Percentiles rank a stretch among this genome's conserved stretches.
These are phyloP conservation scores for Pythium brachiatum DNA, from an alignment of 352 stramenopile genomes.

Conservation along the genomic window DNA sequence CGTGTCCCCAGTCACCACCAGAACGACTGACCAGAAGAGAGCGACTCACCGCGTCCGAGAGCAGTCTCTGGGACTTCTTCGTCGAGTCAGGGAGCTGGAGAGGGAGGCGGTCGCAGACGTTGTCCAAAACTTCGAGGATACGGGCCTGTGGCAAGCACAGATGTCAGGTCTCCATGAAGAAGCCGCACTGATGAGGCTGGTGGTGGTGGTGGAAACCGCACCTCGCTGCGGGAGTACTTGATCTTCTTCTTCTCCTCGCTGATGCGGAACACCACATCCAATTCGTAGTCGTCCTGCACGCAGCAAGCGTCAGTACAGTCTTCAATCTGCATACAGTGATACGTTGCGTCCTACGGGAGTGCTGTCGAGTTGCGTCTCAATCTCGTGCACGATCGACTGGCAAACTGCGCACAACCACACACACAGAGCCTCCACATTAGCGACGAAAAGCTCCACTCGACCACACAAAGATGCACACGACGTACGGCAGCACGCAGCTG, in stretches of 20 bases:
- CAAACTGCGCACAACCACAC: conserved; percentile 46
- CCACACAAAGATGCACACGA: conserved; percentile 2
- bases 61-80: conserved; percentile 55
- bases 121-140: conserved; percentile 84
- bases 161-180: not conserved
- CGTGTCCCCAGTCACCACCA: not conserved
- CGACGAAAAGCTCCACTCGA: not conserved
- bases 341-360: conserved; percentile 35
- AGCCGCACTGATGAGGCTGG: too few species aligned
- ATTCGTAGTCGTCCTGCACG: conserved; percentile 71
- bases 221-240: conserved; percentile 80
- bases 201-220: conserved; percentile 3
- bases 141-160: conserved; percentile 35
- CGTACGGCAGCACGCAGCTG: conserved; percentile 75
- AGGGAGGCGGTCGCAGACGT: conserved; percentile 57
- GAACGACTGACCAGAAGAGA: not conserved
- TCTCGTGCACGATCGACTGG: conserved; percentile 78
- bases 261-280: conserved; percentile 84
- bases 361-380: conserved; percentile 78
- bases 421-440: too few species aligned
- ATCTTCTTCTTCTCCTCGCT: conserved; percentile 87
- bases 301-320: conserved; percentile 1
- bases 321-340: not conserved
- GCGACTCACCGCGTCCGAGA: conserved; percentile 51
- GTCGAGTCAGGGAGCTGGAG: conserved; percentile 34